Base-by-base conservation (phyloP, 1,284 basidiomycete species). In the Ceratobasidium theobromae region DNA sequence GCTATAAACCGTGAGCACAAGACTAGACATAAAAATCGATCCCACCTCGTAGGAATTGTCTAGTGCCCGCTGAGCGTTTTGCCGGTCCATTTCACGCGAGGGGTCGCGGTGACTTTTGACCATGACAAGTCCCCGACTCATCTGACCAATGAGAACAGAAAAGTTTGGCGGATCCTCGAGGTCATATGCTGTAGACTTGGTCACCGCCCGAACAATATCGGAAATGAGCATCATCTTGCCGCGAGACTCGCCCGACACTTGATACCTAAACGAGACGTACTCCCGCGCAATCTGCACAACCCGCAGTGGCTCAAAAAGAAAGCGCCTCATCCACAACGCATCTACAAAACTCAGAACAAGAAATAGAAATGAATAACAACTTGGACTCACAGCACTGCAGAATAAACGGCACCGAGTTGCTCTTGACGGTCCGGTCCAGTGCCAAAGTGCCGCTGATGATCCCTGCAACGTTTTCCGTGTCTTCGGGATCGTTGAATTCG, bases 361-460 rank as follows among this genome's bases (percentile, higher is more conserved):
- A n/a, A n/a, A n/a, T n/a, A n/a, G n/a, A n/a, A n/a, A n/a, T n/a
- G n/a, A n/a, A n/a, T n/a, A n/a, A 3, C 18, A 25, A 40, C 23
- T 16, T 11, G 23, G 40, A 55, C 55, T 27, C 25, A 58, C 55
- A 48, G 27, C 41, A 46, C 4, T 41, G 45, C 14, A 58, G 8
- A 48, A 58, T 14, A 43, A 32, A 58, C 33, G 55, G 55, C 16
- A 58, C n/a, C 1, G 55, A 18, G 18, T 58, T 58, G 55, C 43
- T 58, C 12, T 14, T 6, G 5, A 18, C 43, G 28, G 14, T 32
- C 11, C 30, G 25, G 23, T 58, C 55, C 30, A 58, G n/a, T 14
- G 33, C 43, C 23, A 46, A n/a, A 2, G 41, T 33, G 12, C 25
- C 41, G 28, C 55, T 18, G 4, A 58, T 12, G 6, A 32, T 28